These are phyloP conservation scores for Wakefieldia striispora DNA, from an alignment of 768 basidiomycete species.

Conservation along the genomic window DNA sequence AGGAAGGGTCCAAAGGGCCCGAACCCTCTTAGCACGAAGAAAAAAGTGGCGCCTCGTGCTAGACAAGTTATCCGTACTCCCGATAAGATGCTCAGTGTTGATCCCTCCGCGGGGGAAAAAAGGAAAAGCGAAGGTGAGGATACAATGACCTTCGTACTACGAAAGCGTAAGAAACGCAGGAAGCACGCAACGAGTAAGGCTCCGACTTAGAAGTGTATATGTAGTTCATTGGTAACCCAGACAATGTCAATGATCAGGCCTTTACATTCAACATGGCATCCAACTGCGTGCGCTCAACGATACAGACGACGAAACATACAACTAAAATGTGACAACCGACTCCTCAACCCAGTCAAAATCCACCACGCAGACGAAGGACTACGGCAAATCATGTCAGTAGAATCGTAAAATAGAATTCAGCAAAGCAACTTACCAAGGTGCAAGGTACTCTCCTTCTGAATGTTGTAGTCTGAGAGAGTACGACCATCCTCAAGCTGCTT, in stretches of 20 bases:
- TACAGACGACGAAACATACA: constrained; percentile 4
- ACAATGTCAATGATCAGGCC: background rate
- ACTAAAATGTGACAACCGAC: background rate
- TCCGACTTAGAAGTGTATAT: no score
- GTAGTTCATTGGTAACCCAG: background rate
- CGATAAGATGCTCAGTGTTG: background rate
- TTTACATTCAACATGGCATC: background rate
- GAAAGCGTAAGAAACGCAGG: constrained; percentile 26
- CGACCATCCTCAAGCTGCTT: constrained; percentile 80
- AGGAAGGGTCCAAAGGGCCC: constrained; percentile 78
- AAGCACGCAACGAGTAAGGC: constrained; percentile 2
- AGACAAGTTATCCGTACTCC: background rate
- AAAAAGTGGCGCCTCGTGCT: constrained; percentile 51
- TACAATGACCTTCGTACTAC: background rate
- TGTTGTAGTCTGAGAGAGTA: constrained; percentile 75
- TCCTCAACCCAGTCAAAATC: constrained; percentile 39
- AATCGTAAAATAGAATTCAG: rapidly evolving
- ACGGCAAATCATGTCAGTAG: background rate
- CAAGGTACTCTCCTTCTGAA: constrained; percentile 73
- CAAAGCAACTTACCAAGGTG: constrained; percentile 42
- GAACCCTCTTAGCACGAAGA: constrained; percentile 91
- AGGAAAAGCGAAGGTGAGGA: constrained; percentile 12
- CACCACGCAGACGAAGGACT: constrained; percentile 82
- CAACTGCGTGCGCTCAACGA: background rate
- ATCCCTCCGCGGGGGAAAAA: constrained; percentile 12